Evolutionary conservation across 2,329 filamentous ascomycete species (phyloP), one percentile per base, ranked within the genome.

Genomic region (Lecanicillium sp.): DNA sequence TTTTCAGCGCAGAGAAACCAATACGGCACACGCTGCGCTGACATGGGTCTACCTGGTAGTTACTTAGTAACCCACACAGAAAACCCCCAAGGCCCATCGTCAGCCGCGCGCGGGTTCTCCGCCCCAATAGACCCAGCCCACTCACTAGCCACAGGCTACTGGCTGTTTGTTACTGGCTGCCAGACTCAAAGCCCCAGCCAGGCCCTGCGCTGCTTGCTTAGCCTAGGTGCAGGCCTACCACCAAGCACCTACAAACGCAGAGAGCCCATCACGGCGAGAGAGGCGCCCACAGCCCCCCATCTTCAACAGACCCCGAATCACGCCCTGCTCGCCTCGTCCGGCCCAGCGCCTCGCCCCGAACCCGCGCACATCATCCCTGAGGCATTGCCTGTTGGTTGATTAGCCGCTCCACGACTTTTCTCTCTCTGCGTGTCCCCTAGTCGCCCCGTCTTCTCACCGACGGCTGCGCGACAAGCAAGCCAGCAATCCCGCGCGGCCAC

Each of bases 51-150:
- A n/a, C n/a, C n/a, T n/a, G n/a, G n/a, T n/a, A n/a, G n/a, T n/a
- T n/a, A n/a, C n/a, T n/a, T n/a, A n/a, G 14, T 35, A 14, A 5
- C 32, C 12, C 19, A n/a, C 32, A 5, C 32, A 35, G 6, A n/a
- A 5, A 14, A 14, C 5, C 14, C 32, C 32, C 5, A 14, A 35
- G 38, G 32, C 9, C 46, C 46, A 40, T 29, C 19, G 32, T 49
- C 46, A 49, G 46, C 46, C 46, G 37, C 45, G 45, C 39, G 29
- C 29, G 20, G 45, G 36, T 30, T 42, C 45, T 48, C 38, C 46
- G 32, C 46, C 32, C 23, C 17, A 42, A 19, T 32, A 49, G 32
- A 5, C 38, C 46, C 32, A 37, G 26, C 40, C 30, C 20, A 35
- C 17, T 42, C 14, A 14, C 19, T 14, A 6, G 12, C 11, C 11